These are phyloP conservation scores for Panicum miliaceum DNA, from an alignment of 176 grass and related monocot genomes.

Conservation along the genomic window DNA sequence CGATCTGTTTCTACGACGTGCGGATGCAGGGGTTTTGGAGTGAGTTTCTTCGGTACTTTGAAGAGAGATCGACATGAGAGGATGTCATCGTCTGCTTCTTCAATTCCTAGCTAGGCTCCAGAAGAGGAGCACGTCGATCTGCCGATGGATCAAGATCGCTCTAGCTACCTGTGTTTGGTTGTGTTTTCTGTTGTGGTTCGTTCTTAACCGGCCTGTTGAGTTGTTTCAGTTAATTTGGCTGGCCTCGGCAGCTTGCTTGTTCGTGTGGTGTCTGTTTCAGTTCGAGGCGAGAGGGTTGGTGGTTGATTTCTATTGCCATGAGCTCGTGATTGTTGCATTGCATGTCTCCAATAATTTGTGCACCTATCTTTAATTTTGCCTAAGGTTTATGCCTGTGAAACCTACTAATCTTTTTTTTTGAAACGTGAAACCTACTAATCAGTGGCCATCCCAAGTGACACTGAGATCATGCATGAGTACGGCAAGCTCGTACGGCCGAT, in stretches of 20 bases:
- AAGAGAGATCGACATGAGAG: conserved; percentile 60
- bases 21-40: conserved; percentile 25
- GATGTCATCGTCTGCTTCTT: conserved; percentile 45
- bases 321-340: background rate
- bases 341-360: conserved; percentile 19
- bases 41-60: background rate
- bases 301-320: background rate
- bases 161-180: conserved; percentile 8
- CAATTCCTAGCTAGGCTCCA: background rate
- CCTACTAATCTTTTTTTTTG: no score
- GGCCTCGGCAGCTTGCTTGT: conserved; percentile 3
- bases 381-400: no score
- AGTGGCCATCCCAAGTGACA: no score
- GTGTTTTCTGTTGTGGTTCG: conserved; percentile 5
- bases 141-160: background rate
- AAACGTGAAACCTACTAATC: no score
- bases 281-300: background rate
- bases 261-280: background rate
- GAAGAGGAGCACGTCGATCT: background rate
- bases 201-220: no score
- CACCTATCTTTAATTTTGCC: no score
- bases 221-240: conserved; percentile 8
- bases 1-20: background rate
- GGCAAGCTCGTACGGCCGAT: background rate
- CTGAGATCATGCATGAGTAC: background rate